phyloP scores from a whole-genome alignment of 164 flowering plant genomes.

The grape (Vitis vinifera) region DNA sequence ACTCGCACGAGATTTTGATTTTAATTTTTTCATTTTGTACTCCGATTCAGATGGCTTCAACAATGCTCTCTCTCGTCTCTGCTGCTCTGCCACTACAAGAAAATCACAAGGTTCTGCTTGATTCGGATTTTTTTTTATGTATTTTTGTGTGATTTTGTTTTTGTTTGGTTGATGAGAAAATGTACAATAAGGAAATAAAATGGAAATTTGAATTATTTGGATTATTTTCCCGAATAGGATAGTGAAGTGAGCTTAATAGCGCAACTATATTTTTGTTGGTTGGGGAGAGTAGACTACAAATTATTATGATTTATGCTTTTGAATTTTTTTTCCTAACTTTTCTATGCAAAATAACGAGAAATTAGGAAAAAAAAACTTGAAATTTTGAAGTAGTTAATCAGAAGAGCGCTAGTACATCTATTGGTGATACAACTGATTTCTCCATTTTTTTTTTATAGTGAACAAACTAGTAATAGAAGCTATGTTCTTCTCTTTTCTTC shows the following conservation, averaged over 20 bases:
- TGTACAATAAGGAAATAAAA: background rate
- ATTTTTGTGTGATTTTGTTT: background rate
- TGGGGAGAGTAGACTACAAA: too few relatives aligned
- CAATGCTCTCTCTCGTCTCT: constrained; percentile 44
- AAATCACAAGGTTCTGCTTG: constrained; percentile 15
- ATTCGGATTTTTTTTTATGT: background rate
- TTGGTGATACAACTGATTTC: too few relatives aligned
- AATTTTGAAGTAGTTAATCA: too few relatives aligned
- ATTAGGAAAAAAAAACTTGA: too few relatives aligned
- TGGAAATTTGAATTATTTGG: background rate
- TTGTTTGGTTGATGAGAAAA: constrained; percentile 10
- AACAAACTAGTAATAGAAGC: background rate
- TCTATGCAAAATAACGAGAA: too few relatives aligned
- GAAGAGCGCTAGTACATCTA: too few relatives aligned
- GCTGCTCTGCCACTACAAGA: constrained; percentile 16
- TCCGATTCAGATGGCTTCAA: constrained; percentile 44
- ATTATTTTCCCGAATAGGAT: too few relatives aligned
- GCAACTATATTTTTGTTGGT: too few relatives aligned
- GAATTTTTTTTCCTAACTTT: too few relatives aligned
- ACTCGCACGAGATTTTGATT: background rate
- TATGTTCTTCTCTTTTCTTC: background rate
- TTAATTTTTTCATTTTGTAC: constrained; percentile 5
- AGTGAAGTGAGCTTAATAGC: too few relatives aligned
- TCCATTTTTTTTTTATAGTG: background rate
- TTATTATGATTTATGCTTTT: too few relatives aligned